These are phyloP conservation scores for Daldinia loculata DNA, from an alignment of 495 filamentous ascomycete genomes.

Conservation along the genomic window DNA sequence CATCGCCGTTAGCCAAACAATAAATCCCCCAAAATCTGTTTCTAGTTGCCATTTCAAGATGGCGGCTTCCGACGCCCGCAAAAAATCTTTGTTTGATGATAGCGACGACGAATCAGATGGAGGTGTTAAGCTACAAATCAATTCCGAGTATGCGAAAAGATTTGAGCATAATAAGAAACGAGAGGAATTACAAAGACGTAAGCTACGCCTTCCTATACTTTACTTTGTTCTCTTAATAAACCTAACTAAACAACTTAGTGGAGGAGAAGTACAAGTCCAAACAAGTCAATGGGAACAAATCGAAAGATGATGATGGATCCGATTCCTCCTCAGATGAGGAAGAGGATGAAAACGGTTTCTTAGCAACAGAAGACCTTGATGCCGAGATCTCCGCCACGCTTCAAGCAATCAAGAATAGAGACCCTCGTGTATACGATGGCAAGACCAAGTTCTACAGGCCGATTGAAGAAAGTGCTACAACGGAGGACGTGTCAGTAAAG, in stretches of 20 bases:
- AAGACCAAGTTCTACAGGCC: conserved; percentile 77
- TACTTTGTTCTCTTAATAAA: neutral
- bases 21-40: neutral
- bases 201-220: conserved; percentile 43
- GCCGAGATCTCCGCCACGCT: conserved; percentile 85
- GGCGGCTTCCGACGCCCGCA: conserved; percentile 41
- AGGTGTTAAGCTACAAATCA: conserved; percentile 76
- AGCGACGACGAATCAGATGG: conserved; percentile 63
- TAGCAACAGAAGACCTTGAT: conserved; percentile 83
- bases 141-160: conserved; percentile 84
- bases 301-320: conserved; percentile 58
- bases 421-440: conserved; percentile 88
- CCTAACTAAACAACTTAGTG: conserved; percentile 59
- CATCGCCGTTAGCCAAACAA: neutral
- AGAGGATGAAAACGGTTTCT: conserved; percentile 88
- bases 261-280: conserved; percentile 85
- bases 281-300: conserved; percentile 33
- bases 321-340: conserved; percentile 75
- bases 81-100: conserved; percentile 46
- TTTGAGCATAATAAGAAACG: conserved; percentile 98
- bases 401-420: conserved; percentile 84
- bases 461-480: conserved; percentile 61
- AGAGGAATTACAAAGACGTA: conserved; percentile 84
- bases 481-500: conserved; percentile 41
- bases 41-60: conserved; percentile 29